phyloP scores from a whole-genome alignment of 176 grass and related monocot genomes.

The Carex pumila region DNA sequence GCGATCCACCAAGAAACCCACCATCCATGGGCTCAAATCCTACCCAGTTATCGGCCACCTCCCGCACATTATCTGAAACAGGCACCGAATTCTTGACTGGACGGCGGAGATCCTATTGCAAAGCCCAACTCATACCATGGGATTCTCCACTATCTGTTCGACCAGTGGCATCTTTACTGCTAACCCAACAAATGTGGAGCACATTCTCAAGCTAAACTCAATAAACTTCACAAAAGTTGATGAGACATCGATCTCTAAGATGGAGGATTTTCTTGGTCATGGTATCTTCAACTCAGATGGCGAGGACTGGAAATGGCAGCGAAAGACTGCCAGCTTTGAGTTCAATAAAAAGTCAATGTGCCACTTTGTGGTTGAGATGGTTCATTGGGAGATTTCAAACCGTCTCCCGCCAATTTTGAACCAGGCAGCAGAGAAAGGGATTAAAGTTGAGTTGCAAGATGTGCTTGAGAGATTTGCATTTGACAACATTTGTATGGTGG shows the following conservation, averaged over 20 bases:
- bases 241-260: not conserved
- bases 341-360: constrained; percentile 29
- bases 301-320: constrained; percentile 27
- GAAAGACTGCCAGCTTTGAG: constrained; percentile 33
- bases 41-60: constrained; percentile 34
- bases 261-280: constrained; percentile 28
- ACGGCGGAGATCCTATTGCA: constrained; percentile 4
- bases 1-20: constrained; percentile 3
- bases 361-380: constrained; percentile 19
- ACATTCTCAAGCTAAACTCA: constrained; percentile 31
- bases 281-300: constrained; percentile 47
- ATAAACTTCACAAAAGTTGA: constrained; percentile 25
- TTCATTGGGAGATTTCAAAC: constrained; percentile 23
- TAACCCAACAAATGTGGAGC: constrained; percentile 32
- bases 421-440: not conserved
- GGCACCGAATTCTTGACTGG: constrained; percentile 31
- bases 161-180: constrained; percentile 17
- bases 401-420: constrained; percentile 21
- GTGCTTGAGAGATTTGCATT: constrained; percentile 42
- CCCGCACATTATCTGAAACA: constrained; percentile 27
- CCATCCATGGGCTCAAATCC: not conserved
- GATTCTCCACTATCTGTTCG: constrained; percentile 2
- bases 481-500: constrained; percentile 49
- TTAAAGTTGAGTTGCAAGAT: constrained; percentile 11
- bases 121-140: constrained; percentile 23